Conservation (phyloP, 176 grass and related monocot genomes). For the Typha latifolia region DNA sequence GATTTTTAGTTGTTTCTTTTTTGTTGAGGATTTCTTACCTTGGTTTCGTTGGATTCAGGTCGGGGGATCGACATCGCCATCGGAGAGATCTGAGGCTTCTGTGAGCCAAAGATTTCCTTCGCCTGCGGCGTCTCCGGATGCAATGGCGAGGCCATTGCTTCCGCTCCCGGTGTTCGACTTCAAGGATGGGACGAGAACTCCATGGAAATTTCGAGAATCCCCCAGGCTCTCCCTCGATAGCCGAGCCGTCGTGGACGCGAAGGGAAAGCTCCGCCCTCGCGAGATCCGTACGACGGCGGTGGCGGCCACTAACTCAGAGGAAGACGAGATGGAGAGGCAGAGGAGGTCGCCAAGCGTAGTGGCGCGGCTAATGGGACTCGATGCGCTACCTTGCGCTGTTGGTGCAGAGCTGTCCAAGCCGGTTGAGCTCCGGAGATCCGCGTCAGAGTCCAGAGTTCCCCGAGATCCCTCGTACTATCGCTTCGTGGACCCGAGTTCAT, state of each 20-base stretch:
- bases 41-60: slow-evolving; percentile 19
- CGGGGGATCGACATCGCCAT: slow-evolving; percentile 63
- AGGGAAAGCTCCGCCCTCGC: slow-evolving; percentile 55
- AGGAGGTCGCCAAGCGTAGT: slow-evolving; percentile 78
- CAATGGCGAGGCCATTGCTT: slow-evolving; percentile 31
- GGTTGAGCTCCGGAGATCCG: slow-evolving; percentile 59
- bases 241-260: slow-evolving; percentile 47
- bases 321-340: slow-evolving; percentile 21
- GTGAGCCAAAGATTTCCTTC: slow-evolving; percentile 24
- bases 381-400: slow-evolving; percentile 31
- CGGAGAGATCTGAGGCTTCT: slow-evolving; percentile 65
- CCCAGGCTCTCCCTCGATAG: slow-evolving; percentile 89
- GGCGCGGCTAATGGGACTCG: slow-evolving; percentile 87
- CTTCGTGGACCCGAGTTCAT: slow-evolving; percentile 45
- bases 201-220: slow-evolving; percentile 29
- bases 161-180: slow-evolving; percentile 27
- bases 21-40: background rate
- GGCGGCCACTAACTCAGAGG: slow-evolving; percentile 24
- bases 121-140: slow-evolving; percentile 22
- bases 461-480: slow-evolving; percentile 48
- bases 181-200: background rate
- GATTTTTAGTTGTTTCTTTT: background rate
- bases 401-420: background rate
- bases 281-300: slow-evolving; percentile 47
- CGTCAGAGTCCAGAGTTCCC: slow-evolving; percentile 59